phyloP scores from a whole-genome alignment of 2,329 filamentous ascomycete genomes.

The Colletotrichum higginsianum region DNA sequence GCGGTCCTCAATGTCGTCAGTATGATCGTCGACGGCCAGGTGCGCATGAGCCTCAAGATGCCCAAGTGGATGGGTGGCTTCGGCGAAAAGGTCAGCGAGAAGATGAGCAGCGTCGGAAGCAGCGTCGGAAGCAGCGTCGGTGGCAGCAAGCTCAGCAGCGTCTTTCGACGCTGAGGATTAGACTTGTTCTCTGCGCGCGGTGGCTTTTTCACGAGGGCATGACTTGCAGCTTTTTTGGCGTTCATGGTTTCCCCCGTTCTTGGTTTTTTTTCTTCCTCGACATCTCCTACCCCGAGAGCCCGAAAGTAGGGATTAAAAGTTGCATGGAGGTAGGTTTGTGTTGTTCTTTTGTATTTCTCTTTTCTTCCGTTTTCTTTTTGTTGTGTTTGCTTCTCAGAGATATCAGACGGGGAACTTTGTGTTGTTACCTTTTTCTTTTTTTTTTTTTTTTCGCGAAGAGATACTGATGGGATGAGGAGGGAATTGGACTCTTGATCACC shows the following conservation, averaged over 20 bases:
- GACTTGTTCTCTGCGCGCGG: background rate
- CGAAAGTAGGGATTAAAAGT: slow-evolving; percentile 1
- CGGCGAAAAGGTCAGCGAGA: slow-evolving; percentile 62
- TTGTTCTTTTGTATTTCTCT: slow-evolving; percentile 2
- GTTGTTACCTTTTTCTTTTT: no score
- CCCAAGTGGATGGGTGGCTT: slow-evolving; percentile 66
- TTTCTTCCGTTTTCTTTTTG: no score
- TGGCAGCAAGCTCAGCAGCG: slow-evolving; percentile 32
- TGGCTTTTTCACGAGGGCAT: slow-evolving; percentile 1
- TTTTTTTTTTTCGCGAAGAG: background rate
- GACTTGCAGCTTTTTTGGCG: slow-evolving; percentile 37
- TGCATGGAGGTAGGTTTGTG: slow-evolving; percentile 22
- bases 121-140: slow-evolving; percentile 53
- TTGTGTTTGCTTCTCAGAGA: background rate
- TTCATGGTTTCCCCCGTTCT: background rate
- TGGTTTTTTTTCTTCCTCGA: background rate
- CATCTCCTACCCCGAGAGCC: background rate
- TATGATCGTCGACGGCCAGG: slow-evolving; percentile 86
- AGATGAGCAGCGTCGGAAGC: slow-evolving; percentile 65
- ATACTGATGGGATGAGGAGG: background rate
- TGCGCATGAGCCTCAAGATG: slow-evolving; percentile 71
- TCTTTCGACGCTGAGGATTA: slow-evolving; percentile 25
- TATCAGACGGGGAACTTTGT: slow-evolving; percentile 7
- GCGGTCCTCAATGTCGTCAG: slow-evolving; percentile 88
- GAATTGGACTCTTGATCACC: background rate